Evolutionary conservation across 768 basidiomycete genomes (phyloP).

Genomic region (Rhodotorula kratochvilovae): DNA sequence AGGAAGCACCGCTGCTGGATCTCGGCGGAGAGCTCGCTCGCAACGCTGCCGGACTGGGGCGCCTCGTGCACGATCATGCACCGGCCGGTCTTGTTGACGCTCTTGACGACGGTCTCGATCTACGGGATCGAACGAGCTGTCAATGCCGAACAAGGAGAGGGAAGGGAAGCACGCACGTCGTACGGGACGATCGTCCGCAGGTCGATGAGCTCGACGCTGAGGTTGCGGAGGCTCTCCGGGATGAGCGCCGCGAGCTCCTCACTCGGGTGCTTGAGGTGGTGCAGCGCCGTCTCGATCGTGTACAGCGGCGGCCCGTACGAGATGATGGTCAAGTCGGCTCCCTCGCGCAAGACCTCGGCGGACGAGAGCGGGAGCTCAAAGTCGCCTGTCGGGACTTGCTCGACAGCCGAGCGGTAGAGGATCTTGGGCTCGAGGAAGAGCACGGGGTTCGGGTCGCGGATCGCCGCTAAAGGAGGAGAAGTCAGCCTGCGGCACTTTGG

Average conservation of each 20-base stretch:
- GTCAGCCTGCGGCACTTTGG: neutral
- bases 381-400: slow-evolving; percentile 87
- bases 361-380: slow-evolving; percentile 71
- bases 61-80: slow-evolving; percentile 91
- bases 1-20: slow-evolving; percentile 83
- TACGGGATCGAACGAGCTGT: neutral
- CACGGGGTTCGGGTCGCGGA: slow-evolving; percentile 88
- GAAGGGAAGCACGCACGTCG: slow-evolving; percentile 52
- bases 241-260: slow-evolving; percentile 61
- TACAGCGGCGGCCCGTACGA: slow-evolving; percentile 93
- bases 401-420: slow-evolving; percentile 84
- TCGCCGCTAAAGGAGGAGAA: slow-evolving; percentile 54
- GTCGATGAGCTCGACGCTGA: slow-evolving; percentile 75
- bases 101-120: slow-evolving; percentile 69
- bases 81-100: slow-evolving; percentile 76
- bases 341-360: slow-evolving; percentile 69
- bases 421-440: slow-evolving; percentile 95
- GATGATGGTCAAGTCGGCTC: slow-evolving; percentile 79
- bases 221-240: slow-evolving; percentile 52
- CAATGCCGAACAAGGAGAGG: too few relatives aligned
- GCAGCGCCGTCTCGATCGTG: slow-evolving; percentile 77
- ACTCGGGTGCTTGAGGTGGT: slow-evolving; percentile 66
- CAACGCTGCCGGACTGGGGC: slow-evolving; percentile 77
- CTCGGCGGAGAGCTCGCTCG: slow-evolving; percentile 85
- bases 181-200: slow-evolving; percentile 82